Conservation (phyloP, 2,329 filamentous ascomycete species). For the Aspergillus sp. region DNA sequence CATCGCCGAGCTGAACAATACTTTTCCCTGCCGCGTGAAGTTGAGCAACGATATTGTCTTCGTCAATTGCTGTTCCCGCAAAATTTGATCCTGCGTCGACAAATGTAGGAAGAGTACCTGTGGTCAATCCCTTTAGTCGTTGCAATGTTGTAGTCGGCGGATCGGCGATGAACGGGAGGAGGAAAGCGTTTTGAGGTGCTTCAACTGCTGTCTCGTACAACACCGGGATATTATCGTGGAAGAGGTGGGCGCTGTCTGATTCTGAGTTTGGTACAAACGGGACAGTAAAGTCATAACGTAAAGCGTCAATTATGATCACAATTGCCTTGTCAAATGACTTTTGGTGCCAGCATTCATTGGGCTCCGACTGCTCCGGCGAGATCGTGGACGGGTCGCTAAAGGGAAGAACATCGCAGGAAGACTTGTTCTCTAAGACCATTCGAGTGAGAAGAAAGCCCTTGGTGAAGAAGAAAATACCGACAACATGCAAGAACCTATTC, state of each 20-base stretch:
- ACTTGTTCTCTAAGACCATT: slow-evolving; percentile 74
- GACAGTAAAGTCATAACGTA: slow-evolving; percentile 95
- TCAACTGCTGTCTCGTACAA: slow-evolving; percentile 77
- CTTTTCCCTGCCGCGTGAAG: slow-evolving; percentile 66
- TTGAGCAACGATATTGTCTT: slow-evolving; percentile 75
- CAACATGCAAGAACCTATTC: slow-evolving; percentile 65
- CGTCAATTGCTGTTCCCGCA: slow-evolving; percentile 89
- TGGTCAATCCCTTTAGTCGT: slow-evolving; percentile 88
- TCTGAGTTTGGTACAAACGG: slow-evolving; percentile 60
- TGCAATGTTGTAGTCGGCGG: slow-evolving; percentile 93
- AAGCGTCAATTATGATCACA: slow-evolving; percentile 84
- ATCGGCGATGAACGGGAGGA: slow-evolving; percentile 94
- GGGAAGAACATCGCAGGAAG: slow-evolving; percentile 68
- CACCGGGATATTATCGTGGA: slow-evolving; percentile 84
- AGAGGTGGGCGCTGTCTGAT: slow-evolving; percentile 57
- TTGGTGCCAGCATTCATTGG: slow-evolving; percentile 89
- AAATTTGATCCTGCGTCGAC: slow-evolving; percentile 94
- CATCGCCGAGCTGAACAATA: slow-evolving; percentile 93
- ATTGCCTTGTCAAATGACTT: slow-evolving; percentile 91
- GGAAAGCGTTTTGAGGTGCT: slow-evolving; percentile 77
- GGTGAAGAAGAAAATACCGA: slow-evolving; percentile 88
- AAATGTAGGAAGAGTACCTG: slow-evolving; percentile 91
- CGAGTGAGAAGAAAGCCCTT: slow-evolving; percentile 92
- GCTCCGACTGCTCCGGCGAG: slow-evolving; percentile 26
- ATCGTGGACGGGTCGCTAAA: slow-evolving; percentile 46